phyloP scores from a whole-genome alignment of 176 grass and related monocot species.

The Musa schizocarpa region DNA sequence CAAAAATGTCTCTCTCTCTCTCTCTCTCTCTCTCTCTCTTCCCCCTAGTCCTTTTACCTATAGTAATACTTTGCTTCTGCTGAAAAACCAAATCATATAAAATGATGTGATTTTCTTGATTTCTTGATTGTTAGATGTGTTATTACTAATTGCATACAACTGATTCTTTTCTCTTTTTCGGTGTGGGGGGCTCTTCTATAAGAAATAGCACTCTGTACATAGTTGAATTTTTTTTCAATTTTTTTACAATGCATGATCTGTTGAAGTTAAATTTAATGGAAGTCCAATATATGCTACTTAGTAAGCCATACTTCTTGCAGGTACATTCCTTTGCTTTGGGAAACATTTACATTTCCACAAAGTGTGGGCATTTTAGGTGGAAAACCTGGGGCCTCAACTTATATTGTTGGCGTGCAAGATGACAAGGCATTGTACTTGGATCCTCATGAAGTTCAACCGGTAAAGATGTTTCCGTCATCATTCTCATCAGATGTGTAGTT shows the following conservation, averaged over 20 bases:
- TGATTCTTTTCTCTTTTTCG: not conserved
- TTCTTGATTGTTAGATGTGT: too few species aligned
- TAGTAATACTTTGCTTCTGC: too few species aligned
- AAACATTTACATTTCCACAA: constrained; percentile 94
- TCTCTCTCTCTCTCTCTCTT: too few species aligned
- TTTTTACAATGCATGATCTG: not conserved
- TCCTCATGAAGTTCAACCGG: constrained; percentile 83
- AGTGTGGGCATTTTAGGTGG: constrained; percentile 97
- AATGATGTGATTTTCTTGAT: too few species aligned
- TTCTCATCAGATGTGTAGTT: too few species aligned
- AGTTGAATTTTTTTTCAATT: not conserved
- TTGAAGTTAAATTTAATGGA: not conserved
- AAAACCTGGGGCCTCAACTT: constrained; percentile 91
- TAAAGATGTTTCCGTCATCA: constrained; percentile 20
- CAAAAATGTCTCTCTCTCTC: too few species aligned
- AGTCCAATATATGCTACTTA: not conserved
- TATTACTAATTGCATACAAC: too few species aligned
- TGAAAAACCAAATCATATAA: too few species aligned
- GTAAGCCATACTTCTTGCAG: constrained; percentile 26
- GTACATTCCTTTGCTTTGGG: constrained; percentile 86
- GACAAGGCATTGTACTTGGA: constrained; percentile 87
- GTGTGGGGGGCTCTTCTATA: not conserved
- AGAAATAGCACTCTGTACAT: not conserved
- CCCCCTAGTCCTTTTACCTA: too few species aligned
- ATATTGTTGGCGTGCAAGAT: constrained; percentile 89